Conservation (phyloP, 225 moss, liverwort and hornwort species). For the Asterella californica region DNA sequence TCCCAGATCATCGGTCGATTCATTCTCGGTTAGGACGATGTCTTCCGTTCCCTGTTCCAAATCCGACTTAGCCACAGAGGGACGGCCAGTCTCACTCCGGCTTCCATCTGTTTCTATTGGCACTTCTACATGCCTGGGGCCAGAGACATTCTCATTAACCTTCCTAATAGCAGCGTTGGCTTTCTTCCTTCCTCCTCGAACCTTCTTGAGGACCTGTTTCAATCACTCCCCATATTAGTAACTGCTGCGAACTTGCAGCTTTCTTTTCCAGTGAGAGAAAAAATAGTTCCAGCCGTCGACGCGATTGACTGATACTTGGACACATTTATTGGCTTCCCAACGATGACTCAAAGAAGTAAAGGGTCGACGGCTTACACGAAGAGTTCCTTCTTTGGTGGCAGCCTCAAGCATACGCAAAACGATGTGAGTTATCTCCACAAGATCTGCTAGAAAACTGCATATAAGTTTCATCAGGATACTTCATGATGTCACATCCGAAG, state of each 20-base stretch:
- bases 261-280: not conserved
- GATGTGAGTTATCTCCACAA: constrained; percentile 79
- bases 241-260: not conserved
- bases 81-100: not conserved
- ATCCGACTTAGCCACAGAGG: not conserved
- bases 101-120: not conserved
- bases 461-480: not conserved
- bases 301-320: not conserved
- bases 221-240: not conserved
- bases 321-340: not conserved
- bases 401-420: constrained; percentile 79
- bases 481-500: not conserved
- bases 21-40: not conserved
- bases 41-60: not conserved
- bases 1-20: not conserved
- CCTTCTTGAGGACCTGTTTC: constrained; percentile 70
- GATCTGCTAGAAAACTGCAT: constrained; percentile 77
- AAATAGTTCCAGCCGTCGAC: not conserved
- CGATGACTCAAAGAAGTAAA: not conserved
- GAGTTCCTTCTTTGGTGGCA: constrained; percentile 61
- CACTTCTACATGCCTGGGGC: no score
- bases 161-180: constrained; percentile 5
- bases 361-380: constrained; percentile 51
- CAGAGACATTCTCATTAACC: not conserved
- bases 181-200: constrained; percentile 43